phyloP scores from a whole-genome alignment of 805 yeast species.

The Kodamaea restingae region DNA sequence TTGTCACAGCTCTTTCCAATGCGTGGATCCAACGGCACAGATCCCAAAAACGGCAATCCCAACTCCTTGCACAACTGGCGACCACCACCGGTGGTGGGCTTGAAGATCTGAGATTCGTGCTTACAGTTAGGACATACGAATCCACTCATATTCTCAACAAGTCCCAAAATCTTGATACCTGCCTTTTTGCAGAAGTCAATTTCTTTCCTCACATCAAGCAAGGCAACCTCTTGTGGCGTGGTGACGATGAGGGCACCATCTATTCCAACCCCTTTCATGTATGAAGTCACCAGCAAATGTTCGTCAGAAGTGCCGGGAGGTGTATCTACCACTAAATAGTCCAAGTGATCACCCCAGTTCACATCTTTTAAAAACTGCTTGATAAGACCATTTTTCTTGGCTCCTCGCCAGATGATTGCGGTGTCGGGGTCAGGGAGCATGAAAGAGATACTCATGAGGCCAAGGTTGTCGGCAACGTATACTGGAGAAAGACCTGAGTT shows the following conservation, averaged over 20 bases:
- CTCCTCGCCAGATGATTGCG: slow-evolving; percentile 96
- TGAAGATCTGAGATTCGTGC: slow-evolving; percentile 84
- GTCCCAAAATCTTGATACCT: slow-evolving; percentile 75
- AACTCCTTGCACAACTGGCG: slow-evolving; percentile 75
- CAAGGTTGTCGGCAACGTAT: slow-evolving; percentile 89
- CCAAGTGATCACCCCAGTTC: slow-evolving; percentile 82
- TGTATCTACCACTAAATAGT: slow-evolving; percentile 87
- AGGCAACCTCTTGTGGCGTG: slow-evolving; percentile 96
- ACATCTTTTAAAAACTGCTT: slow-evolving; percentile 93
- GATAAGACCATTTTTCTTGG: slow-evolving; percentile 89
- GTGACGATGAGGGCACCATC: slow-evolving; percentile 96
- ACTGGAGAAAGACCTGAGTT: slow-evolving; percentile 96
- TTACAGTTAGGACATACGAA: slow-evolving; percentile 95
- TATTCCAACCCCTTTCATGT: slow-evolving; percentile 82
- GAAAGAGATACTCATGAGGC: slow-evolving; percentile 91
- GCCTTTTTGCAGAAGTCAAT: slow-evolving; percentile 94
- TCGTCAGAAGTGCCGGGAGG: slow-evolving; percentile 99
- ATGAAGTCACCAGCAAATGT: slow-evolving; percentile 84
- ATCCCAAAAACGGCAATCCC: slow-evolving; percentile 75
- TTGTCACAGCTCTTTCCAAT: slow-evolving; percentile 84
- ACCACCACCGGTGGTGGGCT: slow-evolving; percentile 98
- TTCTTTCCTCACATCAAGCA: slow-evolving; percentile 92
- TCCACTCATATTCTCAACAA: slow-evolving; percentile 98
- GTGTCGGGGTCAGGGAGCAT: slow-evolving; percentile 92
- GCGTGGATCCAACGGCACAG: slow-evolving; percentile 94